Evolutionary conservation across 768 basidiomycete genomes (phyloP), one percentile per base, ranked within the genome.

Genomic region (Lentinula aciculospora): DNA sequence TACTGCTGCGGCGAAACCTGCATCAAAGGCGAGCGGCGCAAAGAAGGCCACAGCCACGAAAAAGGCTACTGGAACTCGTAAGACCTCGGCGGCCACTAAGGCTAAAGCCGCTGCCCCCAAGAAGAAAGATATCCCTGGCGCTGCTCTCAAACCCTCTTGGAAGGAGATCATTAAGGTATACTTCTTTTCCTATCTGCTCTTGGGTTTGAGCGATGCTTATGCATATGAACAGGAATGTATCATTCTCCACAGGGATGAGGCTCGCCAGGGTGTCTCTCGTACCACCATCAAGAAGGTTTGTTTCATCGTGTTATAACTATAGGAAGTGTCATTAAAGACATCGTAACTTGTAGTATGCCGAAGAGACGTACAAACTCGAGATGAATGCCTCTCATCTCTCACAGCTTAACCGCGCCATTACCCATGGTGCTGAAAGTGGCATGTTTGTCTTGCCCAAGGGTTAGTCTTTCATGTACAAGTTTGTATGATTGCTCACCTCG

Each of bases 251-350:
- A 82, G 81, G 63, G 85, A 86, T 40, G 87, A 89, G 36, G 74
- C 77, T 27, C 84, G 88, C 47, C 63, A 73, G 56, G 92, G 91
- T 59, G 92, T 92, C 37, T 93, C 91, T 13, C 81, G 93, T 48
- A 72, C 76, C 21, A 78, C 78, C 6, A 87, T 94, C 72, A 95
- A 94, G 84, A 91, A 90, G 81, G 86, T 89, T 58, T 62, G 81
- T 68, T 4, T 58, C 48, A 1, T 34, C 23, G 15, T 21, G 4
- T 21, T 9, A 0, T 46, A 21, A 32, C 31, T 36, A 58, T 58
- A 45, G 21, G 15, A 4, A 5, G 58, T 58, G 53, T 39, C 55
- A 66, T 58, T 66, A 65, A 6, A 68, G 42, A 40, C 32, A n/a
- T n/a, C n/a, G n/a, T n/a, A n/a, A n/a, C 60, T 34, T 9, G 53